Evolutionary conservation across 1,139 yeast species (phyloP).

Genomic region (Yamadazyma atlantica): DNA sequence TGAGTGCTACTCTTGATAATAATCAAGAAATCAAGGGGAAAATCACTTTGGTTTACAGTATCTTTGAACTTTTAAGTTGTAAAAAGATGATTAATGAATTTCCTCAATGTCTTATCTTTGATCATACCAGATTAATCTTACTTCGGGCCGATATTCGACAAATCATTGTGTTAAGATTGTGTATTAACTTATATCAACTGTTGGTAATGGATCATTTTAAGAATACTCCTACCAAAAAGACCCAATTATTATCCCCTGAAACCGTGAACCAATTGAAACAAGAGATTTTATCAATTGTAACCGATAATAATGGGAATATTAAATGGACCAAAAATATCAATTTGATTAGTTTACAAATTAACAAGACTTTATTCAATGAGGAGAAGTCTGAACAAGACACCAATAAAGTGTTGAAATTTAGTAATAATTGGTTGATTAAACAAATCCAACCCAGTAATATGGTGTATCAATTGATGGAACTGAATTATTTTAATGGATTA

Average conservation of each 20-base stretch:
- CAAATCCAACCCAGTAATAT: conserved; percentile 85
- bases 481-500: conserved; percentile 56
- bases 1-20: background rate
- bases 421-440: conserved; percentile 77
- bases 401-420: conserved; percentile 46
- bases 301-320: conserved; percentile 82
- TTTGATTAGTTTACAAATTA: conserved; percentile 70
- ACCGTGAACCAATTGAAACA: conserved; percentile 40
- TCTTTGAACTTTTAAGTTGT: conserved; percentile 67
- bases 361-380: conserved; percentile 36
- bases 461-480: conserved; percentile 77
- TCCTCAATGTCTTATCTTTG: conserved; percentile 86
- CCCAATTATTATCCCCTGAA: conserved; percentile 25
- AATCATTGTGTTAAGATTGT: conserved; percentile 75
- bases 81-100: conserved; percentile 81
- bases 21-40: conserved; percentile 21
- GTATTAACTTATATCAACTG: conserved; percentile 72
- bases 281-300: conserved; percentile 76
- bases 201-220: conserved; percentile 40
- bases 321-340: conserved; percentile 88
- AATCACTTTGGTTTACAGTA: conserved; percentile 45
- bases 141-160: conserved; percentile 85
- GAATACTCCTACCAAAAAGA: conserved; percentile 20
- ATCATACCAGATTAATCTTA: conserved; percentile 74
- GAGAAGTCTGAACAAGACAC: conserved; percentile 5